Evolutionary conservation across 768 basidiomycete genomes (phyloP), one percentile per base, ranked within the genome.

Genomic region (Coprinellus aureogranulatus): DNA sequence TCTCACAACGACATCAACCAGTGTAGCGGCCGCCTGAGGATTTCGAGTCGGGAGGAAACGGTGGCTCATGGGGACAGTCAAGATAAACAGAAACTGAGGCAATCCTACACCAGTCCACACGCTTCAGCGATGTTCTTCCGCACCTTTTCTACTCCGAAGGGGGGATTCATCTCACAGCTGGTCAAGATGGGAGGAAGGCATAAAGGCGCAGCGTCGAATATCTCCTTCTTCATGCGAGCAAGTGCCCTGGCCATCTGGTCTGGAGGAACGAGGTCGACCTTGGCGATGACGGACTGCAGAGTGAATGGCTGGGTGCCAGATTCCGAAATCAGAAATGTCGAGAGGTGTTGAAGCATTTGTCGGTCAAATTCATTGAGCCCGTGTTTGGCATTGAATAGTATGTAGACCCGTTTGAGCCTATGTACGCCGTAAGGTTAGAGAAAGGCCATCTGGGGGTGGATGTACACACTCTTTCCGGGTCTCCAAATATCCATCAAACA

Each of bases 231-330:
- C 53, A 88, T 77, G 42, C 68, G 67, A 26, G 71, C 63, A 28
- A 88, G 67, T 1, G 68, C 70, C 12, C 65, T 57, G 9, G 69
- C 58, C 2, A 79, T 68, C 25, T 75, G 63, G 8, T 69, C 64
- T 12, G 61, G 16, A 2, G 75, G 71, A 4, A 88, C 73, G 3
- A 70, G 70, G 67, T 92, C 89, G 1, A 77, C 79, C 69, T 90
- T 90, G 42, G 90, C 90, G 62, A 91, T 81, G 57, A 92, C 73
- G 1, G 88, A 77, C 64, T 92, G 90, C 1, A 91, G 70, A 0
- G 87, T 87, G 67, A 84, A 85, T 1, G 70, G 74, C 30, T 75
- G 72, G 0, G 66, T 68, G 3, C 74, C 76, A 41, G 72, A 72
- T 46, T 68, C 64, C 58, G 71, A 64, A 58, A 77, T 61, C 65